Evolutionary conservation across 495 filamentous ascomycete genomes (phyloP).

Genomic region (Penicillium maclennaniae): DNA sequence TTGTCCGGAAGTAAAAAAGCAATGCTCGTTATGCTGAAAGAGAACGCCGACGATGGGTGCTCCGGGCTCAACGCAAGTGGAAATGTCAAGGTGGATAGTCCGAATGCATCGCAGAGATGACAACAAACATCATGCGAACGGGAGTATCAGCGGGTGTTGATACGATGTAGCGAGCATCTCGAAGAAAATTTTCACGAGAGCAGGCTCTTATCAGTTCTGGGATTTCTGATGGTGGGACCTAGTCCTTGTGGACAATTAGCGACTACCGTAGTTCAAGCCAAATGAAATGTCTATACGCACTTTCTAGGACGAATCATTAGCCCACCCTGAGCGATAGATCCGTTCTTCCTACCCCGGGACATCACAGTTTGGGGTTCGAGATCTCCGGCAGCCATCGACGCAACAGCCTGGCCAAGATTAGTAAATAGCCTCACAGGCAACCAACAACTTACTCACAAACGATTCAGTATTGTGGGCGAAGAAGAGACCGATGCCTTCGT

Average conservation of each 20-base stretch:
- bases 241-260: neutral
- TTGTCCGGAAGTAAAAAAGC: neutral
- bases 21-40: neutral
- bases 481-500: conserved; percentile 67
- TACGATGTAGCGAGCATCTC: neutral
- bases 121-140: neutral
- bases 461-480: conserved; percentile 94
- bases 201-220: neutral
- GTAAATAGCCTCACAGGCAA: neutral
- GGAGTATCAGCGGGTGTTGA: neutral
- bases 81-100: neutral
- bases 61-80: neutral
- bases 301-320: conserved; percentile 16
- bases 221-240: neutral
- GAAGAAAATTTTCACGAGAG: neutral
- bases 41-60: neutral
- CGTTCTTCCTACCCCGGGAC: neutral
- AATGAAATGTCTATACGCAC: neutral
- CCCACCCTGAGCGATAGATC: neutral
- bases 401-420: conserved; percentile 55
- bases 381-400: conserved; percentile 92
- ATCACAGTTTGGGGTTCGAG: conserved; percentile 44
- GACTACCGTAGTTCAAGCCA: neutral
- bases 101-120: neutral
- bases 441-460: conserved; percentile 51